Base-by-base conservation (phyloP, 495 filamentous ascomycete genomes). In the Penicillium tannophilum region DNA sequence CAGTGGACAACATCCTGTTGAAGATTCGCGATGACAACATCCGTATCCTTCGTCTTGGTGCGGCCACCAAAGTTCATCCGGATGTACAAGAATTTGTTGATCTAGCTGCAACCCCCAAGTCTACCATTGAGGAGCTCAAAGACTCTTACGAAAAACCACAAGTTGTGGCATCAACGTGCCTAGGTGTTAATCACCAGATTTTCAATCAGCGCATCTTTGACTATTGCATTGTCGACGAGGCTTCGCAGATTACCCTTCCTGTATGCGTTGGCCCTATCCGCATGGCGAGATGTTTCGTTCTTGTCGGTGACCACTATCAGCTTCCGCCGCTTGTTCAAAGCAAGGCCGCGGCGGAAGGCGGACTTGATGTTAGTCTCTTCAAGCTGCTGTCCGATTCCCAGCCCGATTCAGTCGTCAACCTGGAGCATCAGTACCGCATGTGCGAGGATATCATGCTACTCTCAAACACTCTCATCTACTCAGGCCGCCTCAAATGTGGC, bases 371-470 rank as follows among this genome's bases (percentile, higher is more conserved):
- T 51, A 96, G 91, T 70, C 82, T 98, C 8, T 98, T 98, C 79
- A 95, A 94, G 64, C 78, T 92, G 10, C 84, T 98, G 23, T 97
- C 90, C 16, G 93, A 98, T 63, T 81, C 81, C 0, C 92, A 97
- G 61, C 94, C 94, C 0, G 70, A 83, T 23, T 91, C 92, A 1
- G 92, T 98, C 11, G 89, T 93, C 61, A 93, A 88, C 60, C 85
- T 98, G 2, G 92, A 93, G 64, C 91, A 96, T 63, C 94, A 98
- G 69, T 98, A 98, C 65, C 91, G 94, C 63, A 98, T 98, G 94
- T 95, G 90, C 65, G 88, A 92, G 48, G 93, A 98, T 31, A 89
- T 98, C 53, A 98, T 98, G 94, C 82, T 86, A 12, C 83, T 98
- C 24, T 92, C 90, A 54, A 98, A 97, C 75, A 90, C 84, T 6